These are phyloP conservation scores for Viridothelium virens DNA, from an alignment of 495 filamentous ascomycete species.

Conservation along the genomic window DNA sequence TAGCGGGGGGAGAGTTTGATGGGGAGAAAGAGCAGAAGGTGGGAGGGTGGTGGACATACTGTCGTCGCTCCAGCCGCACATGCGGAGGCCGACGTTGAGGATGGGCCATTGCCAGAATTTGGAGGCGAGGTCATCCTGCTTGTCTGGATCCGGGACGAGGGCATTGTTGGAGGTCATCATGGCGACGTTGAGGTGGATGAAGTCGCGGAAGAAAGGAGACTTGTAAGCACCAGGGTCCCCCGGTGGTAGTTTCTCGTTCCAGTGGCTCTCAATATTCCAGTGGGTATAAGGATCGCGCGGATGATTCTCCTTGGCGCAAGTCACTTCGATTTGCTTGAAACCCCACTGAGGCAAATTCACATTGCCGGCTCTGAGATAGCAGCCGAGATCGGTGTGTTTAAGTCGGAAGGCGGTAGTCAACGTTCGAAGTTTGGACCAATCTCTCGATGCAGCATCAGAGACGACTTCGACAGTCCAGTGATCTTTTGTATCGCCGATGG, in stretches of 20 bases:
- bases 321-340: conserved; percentile 98
- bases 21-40: not conserved
- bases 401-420: conserved; percentile 90
- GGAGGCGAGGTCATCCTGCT: conserved; percentile 96
- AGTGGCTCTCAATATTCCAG: conserved; percentile 96
- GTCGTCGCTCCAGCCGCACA: conserved; percentile 97
- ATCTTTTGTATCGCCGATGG: conserved; percentile 96
- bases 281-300: conserved; percentile 90
- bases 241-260: conserved; percentile 84
- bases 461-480: conserved; percentile 95
- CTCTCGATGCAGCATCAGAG: conserved; percentile 74
- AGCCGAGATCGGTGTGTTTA: conserved; percentile 73
- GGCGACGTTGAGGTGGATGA: conserved; percentile 94
- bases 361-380: conserved; percentile 92
- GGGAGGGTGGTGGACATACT: conserved; percentile 32
- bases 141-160: conserved; percentile 93
- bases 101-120: conserved; percentile 99
- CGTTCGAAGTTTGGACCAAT: conserved; percentile 79
- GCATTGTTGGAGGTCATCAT: conserved; percentile 99
- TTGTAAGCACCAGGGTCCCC: conserved; percentile 89
- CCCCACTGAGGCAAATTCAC: conserved; percentile 97
- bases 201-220: conserved; percentile 93
- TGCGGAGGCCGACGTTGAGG: conserved; percentile 85
- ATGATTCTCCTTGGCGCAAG: conserved; percentile 89
- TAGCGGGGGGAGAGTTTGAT: conserved; percentile 15